A percentile compares a stretch with the other conserved stretches of the same genome.
Evolutionary conservation across 2,329 filamentous ascomycete genomes (phyloP).

Genomic region (Fusarium liriodendri): DNA sequence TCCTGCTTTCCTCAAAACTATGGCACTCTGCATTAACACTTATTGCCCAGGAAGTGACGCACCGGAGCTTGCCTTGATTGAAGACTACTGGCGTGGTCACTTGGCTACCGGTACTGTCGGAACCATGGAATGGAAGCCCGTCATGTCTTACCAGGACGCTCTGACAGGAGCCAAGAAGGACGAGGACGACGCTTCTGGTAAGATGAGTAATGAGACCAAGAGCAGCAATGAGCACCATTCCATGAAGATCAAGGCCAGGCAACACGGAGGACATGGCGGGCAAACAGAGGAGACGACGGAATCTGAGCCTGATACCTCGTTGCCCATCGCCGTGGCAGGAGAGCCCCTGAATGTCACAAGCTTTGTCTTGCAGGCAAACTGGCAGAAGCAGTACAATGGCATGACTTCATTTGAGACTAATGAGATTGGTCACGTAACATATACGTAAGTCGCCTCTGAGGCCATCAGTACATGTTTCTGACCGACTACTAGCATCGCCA

Average conservation of each 20-base stretch:
- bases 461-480: neutral
- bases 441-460: conserved; percentile 17
- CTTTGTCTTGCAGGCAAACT: conserved; percentile 43
- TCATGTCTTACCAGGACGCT: conserved; percentile 45
- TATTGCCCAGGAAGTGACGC: conserved; percentile 43
- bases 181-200: conserved; percentile 23
- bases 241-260: conserved; percentile 9
- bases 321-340: conserved; percentile 40
- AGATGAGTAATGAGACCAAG: neutral
- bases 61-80: conserved; percentile 25
- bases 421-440: conserved; percentile 43
- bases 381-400: conserved; percentile 60
- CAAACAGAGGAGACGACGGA: conserved; percentile 5
- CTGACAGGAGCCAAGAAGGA: conserved; percentile 35
- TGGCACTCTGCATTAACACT: conserved; percentile 50
- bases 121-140: conserved; percentile 35
- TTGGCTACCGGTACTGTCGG: conserved; percentile 44
- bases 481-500: conserved; percentile 19
- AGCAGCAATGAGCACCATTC: neutral
- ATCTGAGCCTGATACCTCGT: conserved; percentile 11
- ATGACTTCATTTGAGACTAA: conserved; percentile 64
- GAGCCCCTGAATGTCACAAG: conserved; percentile 48
- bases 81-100: conserved; percentile 47
- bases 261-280: conserved; percentile 25
- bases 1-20: conserved; percentile 45